Percentiles rank a stretch among this genome's conserved stretches.
Conservation (phyloP, 345 rosid genomes). For the Salix dunnii region DNA sequence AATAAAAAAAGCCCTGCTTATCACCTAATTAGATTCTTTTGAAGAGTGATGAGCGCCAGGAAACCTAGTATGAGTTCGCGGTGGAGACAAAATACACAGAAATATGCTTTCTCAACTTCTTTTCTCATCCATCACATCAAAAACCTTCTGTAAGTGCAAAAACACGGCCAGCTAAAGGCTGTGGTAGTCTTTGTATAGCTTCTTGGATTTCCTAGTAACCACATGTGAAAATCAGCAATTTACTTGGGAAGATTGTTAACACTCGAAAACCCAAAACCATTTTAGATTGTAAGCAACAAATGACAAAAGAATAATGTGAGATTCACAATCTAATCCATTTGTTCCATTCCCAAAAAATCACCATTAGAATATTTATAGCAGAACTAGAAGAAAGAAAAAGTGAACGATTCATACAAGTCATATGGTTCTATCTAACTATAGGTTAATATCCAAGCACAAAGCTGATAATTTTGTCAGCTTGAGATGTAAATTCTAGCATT, state of each 20-base stretch:
- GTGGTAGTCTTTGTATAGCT: conserved; percentile 58
- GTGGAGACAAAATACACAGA: neutral
- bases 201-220: conserved; percentile 60
- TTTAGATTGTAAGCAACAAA: neutral
- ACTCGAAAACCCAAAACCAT: neutral
- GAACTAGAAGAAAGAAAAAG: neutral
- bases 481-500: neutral
- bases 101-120: neutral
- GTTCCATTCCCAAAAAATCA: neutral
- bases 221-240: conserved; percentile 1
- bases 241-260: conserved; percentile 1
- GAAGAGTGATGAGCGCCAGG: no score
- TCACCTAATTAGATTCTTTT: no score
- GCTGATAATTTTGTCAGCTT: neutral
- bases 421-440: neutral
- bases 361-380: neutral
- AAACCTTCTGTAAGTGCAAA: conserved; percentile 78
- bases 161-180: conserved; percentile 69
- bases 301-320: neutral
- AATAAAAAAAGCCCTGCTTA: neutral
- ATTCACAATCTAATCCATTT: neutral
- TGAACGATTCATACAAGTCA: neutral
- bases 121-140: conserved; percentile 25
- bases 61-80: no score
- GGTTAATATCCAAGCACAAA: neutral